Conservation (phyloP, 2,329 filamentous ascomycete species). For the Beauveria caledonica region DNA sequence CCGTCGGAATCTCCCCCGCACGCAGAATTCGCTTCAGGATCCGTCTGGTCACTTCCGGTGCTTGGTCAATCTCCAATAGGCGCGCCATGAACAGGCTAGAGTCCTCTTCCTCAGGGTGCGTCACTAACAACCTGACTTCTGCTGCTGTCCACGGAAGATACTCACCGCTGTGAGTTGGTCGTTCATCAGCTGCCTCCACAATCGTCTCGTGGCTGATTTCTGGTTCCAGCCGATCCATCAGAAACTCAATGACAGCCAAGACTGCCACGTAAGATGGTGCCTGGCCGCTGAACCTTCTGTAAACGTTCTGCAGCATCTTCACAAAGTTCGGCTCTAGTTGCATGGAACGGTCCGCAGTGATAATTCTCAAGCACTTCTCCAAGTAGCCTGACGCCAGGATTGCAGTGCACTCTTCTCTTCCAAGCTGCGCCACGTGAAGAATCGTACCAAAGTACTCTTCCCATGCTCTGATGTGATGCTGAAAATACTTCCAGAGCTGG, state of each 20-base stretch:
- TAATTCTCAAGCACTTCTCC: conserved; percentile 46
- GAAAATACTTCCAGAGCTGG: conserved; percentile 54
- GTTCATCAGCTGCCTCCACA: conserved; percentile 30
- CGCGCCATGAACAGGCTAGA: conserved; percentile 56
- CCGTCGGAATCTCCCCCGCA: conserved; percentile 42
- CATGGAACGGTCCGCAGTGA: conserved; percentile 49
- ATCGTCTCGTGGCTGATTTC: conserved; percentile 27
- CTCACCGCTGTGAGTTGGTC: conserved; percentile 27
- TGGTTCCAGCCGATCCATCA: conserved; percentile 37
- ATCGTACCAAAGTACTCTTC: conserved; percentile 69
- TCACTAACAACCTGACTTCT: conserved; percentile 40
- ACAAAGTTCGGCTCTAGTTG: conserved; percentile 47
- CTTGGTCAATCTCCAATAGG: conserved; percentile 55
- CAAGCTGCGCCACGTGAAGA: conserved; percentile 55
- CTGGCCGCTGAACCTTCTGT: conserved; percentile 40
- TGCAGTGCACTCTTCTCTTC: conserved; percentile 46
- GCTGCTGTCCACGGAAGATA: conserved; percentile 35
- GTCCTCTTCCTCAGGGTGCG: conserved; percentile 24
- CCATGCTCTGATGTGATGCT: conserved; percentile 58
- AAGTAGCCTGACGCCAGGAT: conserved; percentile 57
- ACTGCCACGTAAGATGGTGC: conserved; percentile 46
- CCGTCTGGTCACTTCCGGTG: conserved; percentile 38
- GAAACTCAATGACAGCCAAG: conserved; percentile 39
- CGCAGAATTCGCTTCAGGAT: conserved; percentile 52
- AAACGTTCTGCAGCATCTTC: conserved; percentile 44